A percentile compares a stretch with the other conserved stretches of the same genome.
Evolutionary conservation across 108 stramenopile species (phyloP).

Genomic region (Cyclotella sp.): DNA sequence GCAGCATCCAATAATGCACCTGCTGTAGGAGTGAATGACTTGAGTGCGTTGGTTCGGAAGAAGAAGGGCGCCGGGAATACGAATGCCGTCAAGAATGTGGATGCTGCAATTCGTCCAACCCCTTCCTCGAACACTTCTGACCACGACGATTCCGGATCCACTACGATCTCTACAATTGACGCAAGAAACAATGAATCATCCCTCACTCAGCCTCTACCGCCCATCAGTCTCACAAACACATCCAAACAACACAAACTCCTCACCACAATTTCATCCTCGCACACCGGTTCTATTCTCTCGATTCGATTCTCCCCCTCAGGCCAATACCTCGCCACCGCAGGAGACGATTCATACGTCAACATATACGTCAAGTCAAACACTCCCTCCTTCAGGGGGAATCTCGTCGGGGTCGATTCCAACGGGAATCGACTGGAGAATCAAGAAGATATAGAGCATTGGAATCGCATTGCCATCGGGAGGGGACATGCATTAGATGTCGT

Average conservation of each 20-base stretch:
- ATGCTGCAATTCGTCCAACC: not conserved
- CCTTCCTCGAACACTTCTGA: not conserved
- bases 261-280: slow-evolving; percentile 80
- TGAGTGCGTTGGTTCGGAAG: slow-evolving; percentile 70
- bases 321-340: slow-evolving; percentile 80
- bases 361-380: slow-evolving; percentile 60
- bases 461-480: slow-evolving; percentile 82
- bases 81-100: not conserved
- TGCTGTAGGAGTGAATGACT: slow-evolving; percentile 62
- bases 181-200: not conserved
- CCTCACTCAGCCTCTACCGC: not conserved
- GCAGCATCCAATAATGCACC: slow-evolving; percentile 17
- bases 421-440: slow-evolving; percentile 4
- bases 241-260: slow-evolving; percentile 67
- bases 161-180: not conserved
- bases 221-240: not conserved
- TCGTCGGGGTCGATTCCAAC: slow-evolving; percentile 31
- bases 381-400: slow-evolving; percentile 54
- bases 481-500: slow-evolving; percentile 90
- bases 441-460: slow-evolving; percentile 78
- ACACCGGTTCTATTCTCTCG: slow-evolving; percentile 82
- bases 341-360: slow-evolving; percentile 85
- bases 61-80: slow-evolving; percentile 58
- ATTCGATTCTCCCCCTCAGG: slow-evolving; percentile 81
- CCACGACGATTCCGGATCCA: not conserved